Evolutionary conservation across 192 early-diverging fungal genomes (phyloP), one percentile per base, ranked within the genome.

Genomic region (Cetraspora pellucida): DNA sequence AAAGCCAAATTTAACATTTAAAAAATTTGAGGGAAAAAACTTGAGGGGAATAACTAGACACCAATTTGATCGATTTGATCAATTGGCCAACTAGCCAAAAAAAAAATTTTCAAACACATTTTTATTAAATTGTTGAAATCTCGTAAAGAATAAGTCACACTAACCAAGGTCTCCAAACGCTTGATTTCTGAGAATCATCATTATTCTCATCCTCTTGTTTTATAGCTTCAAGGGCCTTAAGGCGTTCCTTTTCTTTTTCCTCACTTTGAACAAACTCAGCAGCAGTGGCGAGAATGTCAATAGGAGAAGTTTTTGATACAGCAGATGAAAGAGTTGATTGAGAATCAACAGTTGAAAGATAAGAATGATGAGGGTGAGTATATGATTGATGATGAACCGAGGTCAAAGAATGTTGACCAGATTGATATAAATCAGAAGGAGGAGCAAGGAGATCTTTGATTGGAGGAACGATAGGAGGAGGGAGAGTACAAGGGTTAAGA

Each of bases 231-330:
- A 30, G 27, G 1, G 45, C 50, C 3, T 19, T 25, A 19, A 31
- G 70, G 10, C 49, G 54, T 21, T 72, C 47, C 10, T 52, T 72
- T 57, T 72, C 52, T 77, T 83, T 69, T 58, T 83, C 82, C 73
- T 79, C 77, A 37, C 73, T 73, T 60, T 81, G 79, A n/a, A 83
- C 79, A 72, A 81, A 79, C 57, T 81, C 80, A 13, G 82, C 82
- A 9, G 82, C 82, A 11, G 80, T 77, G 14, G 80, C 80, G 11
- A 83, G 65, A 21, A 83, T 77, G 57, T 83, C 80, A 57, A 83
- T 83, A 13, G 75, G 59, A 1, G 74, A 60, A 10, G 23, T 46
- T 72, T 37, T 37, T 37, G 31, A 37, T 37, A 37, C 31, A 37
- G 5, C 31, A 37, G 31, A 5, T 37, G 31, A 37, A 37, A 37